Conservation (phyloP, 2,329 filamentous ascomycete genomes). For the Raffaelea deltoideospora region DNA sequence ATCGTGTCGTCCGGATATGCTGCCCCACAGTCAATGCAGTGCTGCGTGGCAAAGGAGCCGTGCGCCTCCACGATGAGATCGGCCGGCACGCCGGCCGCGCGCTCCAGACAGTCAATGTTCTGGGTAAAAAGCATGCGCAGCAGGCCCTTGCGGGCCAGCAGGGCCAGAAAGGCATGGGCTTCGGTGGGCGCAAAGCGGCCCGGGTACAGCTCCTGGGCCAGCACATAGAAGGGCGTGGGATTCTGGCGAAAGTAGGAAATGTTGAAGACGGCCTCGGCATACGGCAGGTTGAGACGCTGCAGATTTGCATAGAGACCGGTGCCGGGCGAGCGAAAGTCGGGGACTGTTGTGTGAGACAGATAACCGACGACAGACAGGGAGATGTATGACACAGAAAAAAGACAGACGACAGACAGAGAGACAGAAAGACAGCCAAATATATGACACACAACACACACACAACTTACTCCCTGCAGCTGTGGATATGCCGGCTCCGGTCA, state of each 20-base stretch:
- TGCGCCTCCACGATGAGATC: constrained; percentile 85
- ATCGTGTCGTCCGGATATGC: constrained; percentile 61
- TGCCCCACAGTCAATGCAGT: constrained; percentile 74
- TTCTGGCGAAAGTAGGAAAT: constrained; percentile 76
- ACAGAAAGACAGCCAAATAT: neutral
- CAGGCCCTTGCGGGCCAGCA: constrained; percentile 65
- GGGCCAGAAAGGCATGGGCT: constrained; percentile 73
- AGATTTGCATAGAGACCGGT: constrained; percentile 93
- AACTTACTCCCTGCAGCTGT: constrained; percentile 50
- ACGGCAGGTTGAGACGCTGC: constrained; percentile 67
- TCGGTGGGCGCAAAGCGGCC: constrained; percentile 80
- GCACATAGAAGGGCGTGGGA: constrained; percentile 78
- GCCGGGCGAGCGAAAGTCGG: constrained; percentile 85
- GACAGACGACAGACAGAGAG: neutral
- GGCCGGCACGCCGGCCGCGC: constrained; percentile 65
- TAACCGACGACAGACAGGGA: neutral
- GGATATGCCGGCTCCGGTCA: constrained; percentile 83
- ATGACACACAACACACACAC: too few relatives aligned
- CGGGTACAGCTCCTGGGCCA: constrained; percentile 85
- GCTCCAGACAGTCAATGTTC: constrained; percentile 93
- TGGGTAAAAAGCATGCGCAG: constrained; percentile 86
- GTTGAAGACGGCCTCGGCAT: constrained; percentile 88
- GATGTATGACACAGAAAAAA: neutral
- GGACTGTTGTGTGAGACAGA: constrained; percentile 48
- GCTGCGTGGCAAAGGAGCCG: constrained; percentile 82